Evolutionary conservation across 768 basidiomycete genomes (phyloP).

Genomic region (Leccinum barrowsii): DNA sequence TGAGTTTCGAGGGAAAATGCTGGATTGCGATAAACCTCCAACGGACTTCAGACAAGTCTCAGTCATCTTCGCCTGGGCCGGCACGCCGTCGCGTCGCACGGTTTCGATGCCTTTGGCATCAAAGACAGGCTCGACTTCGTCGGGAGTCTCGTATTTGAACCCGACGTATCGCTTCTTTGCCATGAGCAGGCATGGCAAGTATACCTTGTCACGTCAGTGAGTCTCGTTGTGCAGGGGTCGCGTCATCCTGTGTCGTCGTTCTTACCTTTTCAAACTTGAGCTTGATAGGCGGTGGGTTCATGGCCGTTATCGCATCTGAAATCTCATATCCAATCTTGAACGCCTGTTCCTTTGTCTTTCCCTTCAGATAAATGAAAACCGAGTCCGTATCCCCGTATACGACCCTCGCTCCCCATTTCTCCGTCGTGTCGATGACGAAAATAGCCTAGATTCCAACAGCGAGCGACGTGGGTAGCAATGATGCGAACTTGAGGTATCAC

Average conservation of each 20-base stretch:
- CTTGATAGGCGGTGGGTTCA: slow-evolving; percentile 89
- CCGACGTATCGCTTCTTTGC: slow-evolving; percentile 99
- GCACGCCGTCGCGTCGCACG: slow-evolving; percentile 86
- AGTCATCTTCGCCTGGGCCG: slow-evolving; percentile 89
- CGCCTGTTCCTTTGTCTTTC: slow-evolving; percentile 89
- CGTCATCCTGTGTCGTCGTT: neutral
- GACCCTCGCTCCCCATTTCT: slow-evolving; percentile 87
- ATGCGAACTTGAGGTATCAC: slow-evolving; percentile 3
- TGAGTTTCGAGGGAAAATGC: neutral
- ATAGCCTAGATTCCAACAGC: slow-evolving; percentile 58
- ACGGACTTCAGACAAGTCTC: slow-evolving; percentile 84
- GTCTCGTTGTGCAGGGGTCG: neutral
- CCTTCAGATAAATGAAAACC: slow-evolving; percentile 85
- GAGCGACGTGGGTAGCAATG: neutral
- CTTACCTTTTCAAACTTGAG: slow-evolving; percentile 95
- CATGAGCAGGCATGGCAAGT: slow-evolving; percentile 90
- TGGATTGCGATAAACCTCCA: neutral
- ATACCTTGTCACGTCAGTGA: slow-evolving; percentile 57
- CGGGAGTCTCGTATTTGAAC: slow-evolving; percentile 86
- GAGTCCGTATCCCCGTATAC: slow-evolving; percentile 99
- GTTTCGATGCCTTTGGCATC: slow-evolving; percentile 99
- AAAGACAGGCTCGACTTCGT: slow-evolving; percentile 75
- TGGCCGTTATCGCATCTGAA: slow-evolving; percentile 76
- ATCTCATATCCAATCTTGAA: slow-evolving; percentile 93
- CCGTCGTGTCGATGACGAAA: slow-evolving; percentile 64